Evolutionary conservation across 1,284 basidiomycete genomes (phyloP).

Genomic region (Puccinia polysora): DNA sequence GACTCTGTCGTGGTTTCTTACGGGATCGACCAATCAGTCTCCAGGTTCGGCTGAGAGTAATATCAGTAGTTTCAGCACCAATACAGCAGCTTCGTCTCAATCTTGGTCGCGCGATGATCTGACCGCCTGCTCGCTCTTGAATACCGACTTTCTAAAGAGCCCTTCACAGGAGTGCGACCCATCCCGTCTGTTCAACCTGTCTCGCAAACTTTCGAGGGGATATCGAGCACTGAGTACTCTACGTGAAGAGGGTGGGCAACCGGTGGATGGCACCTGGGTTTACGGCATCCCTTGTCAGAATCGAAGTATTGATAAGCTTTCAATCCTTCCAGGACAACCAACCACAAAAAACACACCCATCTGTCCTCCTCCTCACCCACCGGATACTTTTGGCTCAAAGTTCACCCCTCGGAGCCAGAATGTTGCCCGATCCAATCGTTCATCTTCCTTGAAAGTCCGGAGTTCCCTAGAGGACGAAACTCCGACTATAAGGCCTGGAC

Average conservation of each 20-base stretch:
- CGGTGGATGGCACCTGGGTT: neutral
- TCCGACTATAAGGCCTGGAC: no score
- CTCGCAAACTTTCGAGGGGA: neutral
- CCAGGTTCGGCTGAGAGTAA: slow-evolving; percentile 34
- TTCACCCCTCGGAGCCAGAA: no score
- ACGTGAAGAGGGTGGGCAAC: neutral
- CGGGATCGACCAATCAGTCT: neutral
- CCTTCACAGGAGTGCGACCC: slow-evolving; percentile 8
- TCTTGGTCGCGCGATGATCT: slow-evolving; percentile 4
- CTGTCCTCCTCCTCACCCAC: no score
- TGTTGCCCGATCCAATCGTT: no score
- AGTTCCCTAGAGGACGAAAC: no score
- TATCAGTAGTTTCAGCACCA: slow-evolving; percentile 20
- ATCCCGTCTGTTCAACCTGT: neutral
- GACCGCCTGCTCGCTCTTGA: slow-evolving; percentile 4
- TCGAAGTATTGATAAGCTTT: neutral
- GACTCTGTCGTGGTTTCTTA: slow-evolving; percentile 1
- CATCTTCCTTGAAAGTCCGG: no score
- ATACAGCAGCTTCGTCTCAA: slow-evolving; percentile 28
- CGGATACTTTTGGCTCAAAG: no score
- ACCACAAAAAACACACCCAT: neutral
- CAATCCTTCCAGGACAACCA: neutral
- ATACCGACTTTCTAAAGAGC: neutral
- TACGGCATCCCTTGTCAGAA: neutral
- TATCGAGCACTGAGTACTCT: slow-evolving; percentile 18